Base-by-base conservation (phyloP, 441 rosid species). In the Dalechampia spathulata region DNA sequence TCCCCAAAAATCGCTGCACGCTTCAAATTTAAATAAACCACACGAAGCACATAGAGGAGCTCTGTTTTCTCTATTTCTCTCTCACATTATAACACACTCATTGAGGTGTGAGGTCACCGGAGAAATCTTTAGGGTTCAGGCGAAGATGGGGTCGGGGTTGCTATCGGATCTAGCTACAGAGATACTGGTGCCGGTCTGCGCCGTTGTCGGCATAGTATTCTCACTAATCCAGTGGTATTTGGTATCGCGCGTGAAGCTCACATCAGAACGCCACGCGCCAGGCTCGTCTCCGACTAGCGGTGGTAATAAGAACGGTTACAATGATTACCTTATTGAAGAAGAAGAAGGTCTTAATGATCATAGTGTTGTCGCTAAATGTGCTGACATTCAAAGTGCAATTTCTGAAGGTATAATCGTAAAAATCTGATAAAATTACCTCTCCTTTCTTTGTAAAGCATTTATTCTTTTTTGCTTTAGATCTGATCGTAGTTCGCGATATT, bases 101-200 rank as follows among this genome's bases (percentile, higher is more conserved):
- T 26, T 16, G 12, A 44, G 44, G 54, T 17, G 62, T 23, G n/a
- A 54, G 37, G 55, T 6, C 19, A 39, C 46, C 44, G 38, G 47
- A 25, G 55, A 19, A 5, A 15, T 58, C 26, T 39, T 12, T 14
- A 53, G 54, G 50, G 49, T 58, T 66, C 52, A 27, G 61, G 66
- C 55, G 2, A 47, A 66, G 42, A 78, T 77, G 82, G 79, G 69
- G 43, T 58, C 70, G 42, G 61, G 81, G 47, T 21, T 84, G 67
- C 65, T 86, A 36, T 69, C 92, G 62, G 93, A 78, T 70, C 75
- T 89, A 22, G 85, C 71, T 45, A 69, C 91, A 37, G 87, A 90
- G 86, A 74, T 90, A 58, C 44, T 80, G 27, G 52, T 90, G 6
- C 95, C 97, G 4, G 69, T 74, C 14, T 84, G 95, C 58, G 93